phyloP scores from a whole-genome alignment of 2,329 filamentous ascomycete genomes.

The Colletotrichum salicis region DNA sequence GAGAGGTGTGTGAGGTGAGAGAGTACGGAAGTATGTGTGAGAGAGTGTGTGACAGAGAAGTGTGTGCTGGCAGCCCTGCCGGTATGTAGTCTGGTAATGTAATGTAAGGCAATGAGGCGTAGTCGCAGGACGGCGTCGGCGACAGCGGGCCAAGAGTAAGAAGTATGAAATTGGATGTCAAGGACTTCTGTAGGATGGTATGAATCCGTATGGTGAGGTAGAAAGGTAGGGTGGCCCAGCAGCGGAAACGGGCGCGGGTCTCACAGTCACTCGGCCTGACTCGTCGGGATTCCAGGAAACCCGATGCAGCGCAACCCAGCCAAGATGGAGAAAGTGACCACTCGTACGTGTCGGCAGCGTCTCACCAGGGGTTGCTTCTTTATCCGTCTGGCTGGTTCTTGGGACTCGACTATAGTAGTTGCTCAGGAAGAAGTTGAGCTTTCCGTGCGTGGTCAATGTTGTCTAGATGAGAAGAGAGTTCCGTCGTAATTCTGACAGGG shows the following conservation, averaged over 20 bases:
- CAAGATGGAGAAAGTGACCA: constrained; percentile 10
- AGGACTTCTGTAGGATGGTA: neutral
- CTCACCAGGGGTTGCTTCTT: neutral
- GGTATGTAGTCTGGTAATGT: neutral
- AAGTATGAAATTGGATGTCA: constrained; percentile 8
- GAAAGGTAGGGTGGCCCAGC: neutral
- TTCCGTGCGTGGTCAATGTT: too few relatives aligned
- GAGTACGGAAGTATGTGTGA: too few relatives aligned
- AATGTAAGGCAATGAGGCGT: constrained; percentile 9
- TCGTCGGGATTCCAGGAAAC: constrained; percentile 21
- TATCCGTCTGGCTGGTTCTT: neutral
- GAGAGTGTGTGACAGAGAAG: too few relatives aligned
- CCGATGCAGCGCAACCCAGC: constrained; percentile 25
- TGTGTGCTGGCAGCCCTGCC: too few relatives aligned
- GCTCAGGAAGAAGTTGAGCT: neutral
- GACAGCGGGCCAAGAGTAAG: constrained; percentile 11
- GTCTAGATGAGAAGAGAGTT: neutral
- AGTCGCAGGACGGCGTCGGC: neutral
- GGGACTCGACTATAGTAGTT: neutral
- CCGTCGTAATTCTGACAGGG: neutral
- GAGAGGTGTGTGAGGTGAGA: neutral
- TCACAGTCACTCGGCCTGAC: constrained; percentile 14
- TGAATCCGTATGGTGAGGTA: neutral
- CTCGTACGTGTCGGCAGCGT: constrained; percentile 3
- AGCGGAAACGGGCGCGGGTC: constrained; percentile 17